These are phyloP conservation scores for Bjerkandera adusta DNA, from an alignment of 1,284 basidiomycete genomes.

Conservation along the genomic window DNA sequence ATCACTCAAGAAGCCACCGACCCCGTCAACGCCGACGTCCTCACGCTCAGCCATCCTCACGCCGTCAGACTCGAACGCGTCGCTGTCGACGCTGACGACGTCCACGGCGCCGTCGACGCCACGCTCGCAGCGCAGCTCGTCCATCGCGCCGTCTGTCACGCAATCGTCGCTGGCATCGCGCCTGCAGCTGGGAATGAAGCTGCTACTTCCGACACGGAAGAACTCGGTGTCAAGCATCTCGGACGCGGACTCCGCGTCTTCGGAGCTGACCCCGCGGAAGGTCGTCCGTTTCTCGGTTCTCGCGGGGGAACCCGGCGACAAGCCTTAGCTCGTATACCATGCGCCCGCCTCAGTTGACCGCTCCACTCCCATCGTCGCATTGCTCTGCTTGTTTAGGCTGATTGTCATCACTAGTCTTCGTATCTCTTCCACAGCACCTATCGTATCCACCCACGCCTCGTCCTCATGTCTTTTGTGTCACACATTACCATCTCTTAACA, in stretches of 20 bases:
- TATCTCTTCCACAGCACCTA: neutral
- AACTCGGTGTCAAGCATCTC: slow-evolving; percentile 18
- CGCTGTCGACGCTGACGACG: slow-evolving; percentile 39
- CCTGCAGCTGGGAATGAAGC: slow-evolving; percentile 44
- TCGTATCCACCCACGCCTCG: neutral
- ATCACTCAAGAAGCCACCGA: slow-evolving; percentile 54
- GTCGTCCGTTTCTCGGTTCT: slow-evolving; percentile 50
- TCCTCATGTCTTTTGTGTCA: neutral
- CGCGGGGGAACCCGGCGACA: slow-evolving; percentile 1
- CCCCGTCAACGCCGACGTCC: slow-evolving; percentile 16
- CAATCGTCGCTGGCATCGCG: slow-evolving; percentile 21
- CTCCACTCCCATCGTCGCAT: neutral
- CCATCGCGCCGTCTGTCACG: slow-evolving; percentile 39
- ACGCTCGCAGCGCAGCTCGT: slow-evolving; percentile 32
- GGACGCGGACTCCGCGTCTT: slow-evolving; percentile 24
- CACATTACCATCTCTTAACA: neutral
- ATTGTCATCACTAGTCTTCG: too few relatives aligned
- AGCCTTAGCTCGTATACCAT: neutral
- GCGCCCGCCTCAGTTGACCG: neutral
- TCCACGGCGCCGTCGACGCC: slow-evolving; percentile 39
- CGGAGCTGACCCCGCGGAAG: slow-evolving; percentile 36
- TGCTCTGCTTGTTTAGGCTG: neutral
- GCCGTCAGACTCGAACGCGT: slow-evolving; percentile 44
- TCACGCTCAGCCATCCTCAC: slow-evolving; percentile 28
- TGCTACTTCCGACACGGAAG: slow-evolving; percentile 34